Evolutionary conservation across 148 eudicot genomes (phyloP), one percentile per base, ranked within the genome.

Genomic region (Rhododendron molle): DNA sequence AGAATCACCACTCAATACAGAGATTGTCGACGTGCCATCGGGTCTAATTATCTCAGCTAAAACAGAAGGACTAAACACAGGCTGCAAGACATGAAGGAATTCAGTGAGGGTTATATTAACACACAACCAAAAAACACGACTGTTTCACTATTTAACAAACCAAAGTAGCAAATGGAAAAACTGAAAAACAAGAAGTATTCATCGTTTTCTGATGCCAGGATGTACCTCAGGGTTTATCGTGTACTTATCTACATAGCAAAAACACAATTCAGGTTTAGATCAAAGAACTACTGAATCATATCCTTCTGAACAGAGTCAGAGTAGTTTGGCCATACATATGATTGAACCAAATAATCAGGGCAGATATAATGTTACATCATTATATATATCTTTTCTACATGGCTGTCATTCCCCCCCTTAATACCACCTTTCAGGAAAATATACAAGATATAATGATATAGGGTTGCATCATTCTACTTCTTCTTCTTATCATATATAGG

Each of bases 21-120:
- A 90, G 82, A 96, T 87, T 7, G 94, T 89, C 15, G 97, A 95
- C 36, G 91, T 90, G 58, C 97, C 98, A 88, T 96, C 98, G 32
- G 99, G 97, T 89, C 97, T 93, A 47, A 95, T 92, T 83, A 96
- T 95, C 88, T 96, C 99, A 54, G 95, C 94, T 69, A 96, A 86
- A 81, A 94, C 89, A 38, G 99, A 96, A 67, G 98, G 93, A 85
- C 98, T 94, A 89, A 93, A 94, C 20, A 95, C 91, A 77, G 99
- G 96, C 99, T 96, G 93, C 85, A 91, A 52, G 86, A 50, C 28
- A 44, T 77, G 77, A 82, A 83, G 56, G 49, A 82, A 74, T 52
- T 16, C 32, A 16, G 32, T 28, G 6, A 40, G n/a, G 47, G 18
- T 9, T 38, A 73, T 0, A 46, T 16, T 30, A 46, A 4, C 11